phyloP scores from a whole-genome alignment of 345 rosid genomes.

The Capsella bursapastoris region DNA sequence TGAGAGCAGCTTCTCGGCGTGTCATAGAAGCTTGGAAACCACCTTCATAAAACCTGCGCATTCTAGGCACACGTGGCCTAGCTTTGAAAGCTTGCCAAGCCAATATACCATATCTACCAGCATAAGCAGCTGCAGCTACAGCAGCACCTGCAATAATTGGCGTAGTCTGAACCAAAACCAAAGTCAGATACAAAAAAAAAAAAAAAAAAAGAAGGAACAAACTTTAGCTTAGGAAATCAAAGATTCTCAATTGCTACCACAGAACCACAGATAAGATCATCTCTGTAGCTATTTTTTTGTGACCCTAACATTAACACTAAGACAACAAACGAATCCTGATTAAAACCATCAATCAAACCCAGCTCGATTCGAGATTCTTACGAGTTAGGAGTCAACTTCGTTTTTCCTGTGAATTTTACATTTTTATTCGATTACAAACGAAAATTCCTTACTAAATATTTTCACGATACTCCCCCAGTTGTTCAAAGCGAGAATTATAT shows the following conservation, averaged over 20 bases:
- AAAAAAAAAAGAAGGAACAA: not conserved
- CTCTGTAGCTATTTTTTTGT: not conserved
- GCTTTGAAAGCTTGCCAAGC: slow-evolving; percentile 95
- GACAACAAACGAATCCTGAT: not conserved
- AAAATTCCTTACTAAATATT: not conserved
- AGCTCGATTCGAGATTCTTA: not conserved
- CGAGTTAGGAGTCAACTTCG: too few relatives aligned
- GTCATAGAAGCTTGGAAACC: slow-evolving; percentile 82
- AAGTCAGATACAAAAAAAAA: not conserved
- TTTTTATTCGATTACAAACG: not conserved
- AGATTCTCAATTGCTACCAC: slow-evolving; percentile 17
- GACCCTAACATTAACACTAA: not conserved
- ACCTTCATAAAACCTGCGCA: slow-evolving; percentile 79
- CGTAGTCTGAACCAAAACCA: slow-evolving; percentile 53
- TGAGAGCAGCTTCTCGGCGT: slow-evolving; percentile 82
- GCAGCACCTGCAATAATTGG: slow-evolving; percentile 71
- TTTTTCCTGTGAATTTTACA: too few relatives aligned
- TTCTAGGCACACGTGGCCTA: slow-evolving; percentile 60
- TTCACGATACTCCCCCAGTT: not conserved
- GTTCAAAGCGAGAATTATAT: not conserved
- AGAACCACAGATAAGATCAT: not conserved
- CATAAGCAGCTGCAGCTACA: slow-evolving; percentile 83
- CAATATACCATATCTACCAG: slow-evolving; percentile 72
- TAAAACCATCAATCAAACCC: not conserved
- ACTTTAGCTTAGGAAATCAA: slow-evolving; percentile 23